A percentile compares a stretch with the other conserved stretches of the same genome.
These are phyloP conservation scores for Paracamarosporium sp. DNA, from an alignment of 2,329 filamentous ascomycete genomes.

Conservation along the genomic window DNA sequence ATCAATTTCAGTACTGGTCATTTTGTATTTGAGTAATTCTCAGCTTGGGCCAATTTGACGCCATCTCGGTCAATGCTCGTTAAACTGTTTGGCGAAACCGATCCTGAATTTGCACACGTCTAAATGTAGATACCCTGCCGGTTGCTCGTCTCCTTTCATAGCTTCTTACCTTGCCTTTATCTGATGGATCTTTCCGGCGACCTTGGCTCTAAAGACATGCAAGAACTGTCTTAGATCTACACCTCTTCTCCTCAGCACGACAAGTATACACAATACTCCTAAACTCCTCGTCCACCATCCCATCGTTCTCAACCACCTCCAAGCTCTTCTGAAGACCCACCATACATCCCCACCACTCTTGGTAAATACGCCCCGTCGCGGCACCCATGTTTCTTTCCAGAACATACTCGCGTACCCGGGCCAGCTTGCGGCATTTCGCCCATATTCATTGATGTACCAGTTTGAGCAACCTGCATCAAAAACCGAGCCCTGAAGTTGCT, in stretches of 20 bases:
- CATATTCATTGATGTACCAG: constrained; percentile 51
- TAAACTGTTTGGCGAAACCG: no score
- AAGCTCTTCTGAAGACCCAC: neutral
- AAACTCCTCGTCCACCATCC: neutral
- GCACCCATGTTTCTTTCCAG: constrained; percentile 37
- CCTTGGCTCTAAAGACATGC: neutral
- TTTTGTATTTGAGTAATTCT: no score
- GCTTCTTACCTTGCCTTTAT: no score
- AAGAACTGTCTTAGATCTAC: neutral
- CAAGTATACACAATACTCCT: neutral
- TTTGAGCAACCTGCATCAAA: constrained; percentile 50
- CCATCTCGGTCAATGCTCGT: no score
- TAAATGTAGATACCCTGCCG: no score
- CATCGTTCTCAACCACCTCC: neutral
- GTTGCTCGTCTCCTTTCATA: no score
- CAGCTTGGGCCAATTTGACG: no score
- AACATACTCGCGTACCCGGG: constrained; percentile 39
- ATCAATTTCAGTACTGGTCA: neutral
- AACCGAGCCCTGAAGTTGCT: constrained; percentile 40
- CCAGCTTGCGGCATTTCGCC: constrained; percentile 49
- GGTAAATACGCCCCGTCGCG: constrained; percentile 17
- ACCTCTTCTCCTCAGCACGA: neutral
- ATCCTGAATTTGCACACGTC: no score
- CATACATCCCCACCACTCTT: neutral
- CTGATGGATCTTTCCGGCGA: no score